phyloP scores from a whole-genome alignment of 371 early-diverging fungal genomes.

The Chytridium lagenaria region DNA sequence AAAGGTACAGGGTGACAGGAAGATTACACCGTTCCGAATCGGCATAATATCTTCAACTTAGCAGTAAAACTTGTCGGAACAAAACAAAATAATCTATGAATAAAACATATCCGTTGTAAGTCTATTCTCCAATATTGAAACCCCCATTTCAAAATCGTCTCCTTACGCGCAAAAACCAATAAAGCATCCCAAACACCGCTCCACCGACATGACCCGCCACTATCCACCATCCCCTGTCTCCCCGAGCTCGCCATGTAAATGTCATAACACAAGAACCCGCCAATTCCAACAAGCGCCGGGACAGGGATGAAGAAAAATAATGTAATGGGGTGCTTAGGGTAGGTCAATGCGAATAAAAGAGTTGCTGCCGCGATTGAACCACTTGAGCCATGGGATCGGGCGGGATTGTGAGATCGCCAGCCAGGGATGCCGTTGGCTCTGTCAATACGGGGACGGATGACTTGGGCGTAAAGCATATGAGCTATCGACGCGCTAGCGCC shows the following conservation, averaged over 20 bases:
- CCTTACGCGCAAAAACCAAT: conserved; percentile 52
- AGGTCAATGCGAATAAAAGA: conserved; percentile 56
- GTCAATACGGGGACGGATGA: conserved; percentile 26
- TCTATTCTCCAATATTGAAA: too few relatives aligned
- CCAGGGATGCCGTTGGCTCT: neutral
- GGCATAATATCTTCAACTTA: too few relatives aligned
- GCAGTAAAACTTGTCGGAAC: too few relatives aligned
- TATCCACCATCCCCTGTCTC: conserved; percentile 47
- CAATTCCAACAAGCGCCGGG: conserved; percentile 56
- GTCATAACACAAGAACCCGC: conserved; percentile 62
- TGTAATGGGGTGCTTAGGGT: conserved; percentile 49
- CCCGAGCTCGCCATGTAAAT: conserved; percentile 43
- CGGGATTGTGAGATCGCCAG: neutral
- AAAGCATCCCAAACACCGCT: conserved; percentile 55
- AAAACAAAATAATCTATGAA: too few relatives aligned
- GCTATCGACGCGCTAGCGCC: conserved; percentile 29
- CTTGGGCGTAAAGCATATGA: conserved; percentile 35
- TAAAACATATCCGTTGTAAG: too few relatives aligned
- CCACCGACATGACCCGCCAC: conserved; percentile 67
- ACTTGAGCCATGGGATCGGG: conserved; percentile 53
- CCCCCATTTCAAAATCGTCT: conserved; percentile 10
- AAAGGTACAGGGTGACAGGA: too few relatives aligned
- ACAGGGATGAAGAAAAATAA: conserved; percentile 61
- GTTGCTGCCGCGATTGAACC: conserved; percentile 53
- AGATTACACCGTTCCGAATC: too few relatives aligned